phyloP scores from a whole-genome alignment of 2,329 filamentous ascomycete genomes.

The Fonsecaea pugnacius region DNA sequence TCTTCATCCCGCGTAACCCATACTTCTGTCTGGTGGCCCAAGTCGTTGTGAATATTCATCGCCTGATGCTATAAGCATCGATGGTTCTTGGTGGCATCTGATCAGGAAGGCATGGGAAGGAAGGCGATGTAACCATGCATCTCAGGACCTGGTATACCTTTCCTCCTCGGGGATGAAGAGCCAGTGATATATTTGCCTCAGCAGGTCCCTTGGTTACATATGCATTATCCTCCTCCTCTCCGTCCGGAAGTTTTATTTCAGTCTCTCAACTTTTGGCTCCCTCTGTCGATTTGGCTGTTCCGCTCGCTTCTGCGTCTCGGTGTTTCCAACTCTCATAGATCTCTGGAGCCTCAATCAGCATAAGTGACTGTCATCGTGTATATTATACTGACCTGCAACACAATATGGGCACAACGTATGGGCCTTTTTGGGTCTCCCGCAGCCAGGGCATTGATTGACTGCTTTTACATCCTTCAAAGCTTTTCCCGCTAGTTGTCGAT shows the following conservation, averaged over 20 bases:
- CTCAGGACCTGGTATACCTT: not conserved
- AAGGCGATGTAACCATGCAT: not conserved
- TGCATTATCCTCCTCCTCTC: not conserved
- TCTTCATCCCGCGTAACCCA: not conserved
- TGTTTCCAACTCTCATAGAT: constrained; percentile 31
- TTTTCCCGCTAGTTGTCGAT: constrained; percentile 94
- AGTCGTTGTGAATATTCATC: not conserved
- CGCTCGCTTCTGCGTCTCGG: constrained; percentile 22
- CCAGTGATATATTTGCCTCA: not conserved
- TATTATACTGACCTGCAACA: constrained; percentile 66
- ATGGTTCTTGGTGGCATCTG: not conserved
- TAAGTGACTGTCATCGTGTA: no score
- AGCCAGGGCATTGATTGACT: constrained; percentile 86
- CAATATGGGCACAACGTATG: constrained; percentile 89
- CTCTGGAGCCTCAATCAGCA: constrained; percentile 19
- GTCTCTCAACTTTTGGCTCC: not conserved
- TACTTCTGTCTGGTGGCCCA: not conserved
- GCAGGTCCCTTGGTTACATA: not conserved
- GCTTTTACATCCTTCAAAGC: constrained; percentile 86
- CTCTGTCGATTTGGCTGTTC: constrained; percentile 11
- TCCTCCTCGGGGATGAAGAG: not conserved
- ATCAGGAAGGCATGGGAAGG: not conserved
- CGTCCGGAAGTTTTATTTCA: constrained; percentile 1
- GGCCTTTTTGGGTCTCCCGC: constrained; percentile 83
- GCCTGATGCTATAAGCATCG: not conserved